These are phyloP conservation scores for Scheffersomyces cryptocercus DNA, from an alignment of 1,139 yeast genomes.

Conservation along the genomic window DNA sequence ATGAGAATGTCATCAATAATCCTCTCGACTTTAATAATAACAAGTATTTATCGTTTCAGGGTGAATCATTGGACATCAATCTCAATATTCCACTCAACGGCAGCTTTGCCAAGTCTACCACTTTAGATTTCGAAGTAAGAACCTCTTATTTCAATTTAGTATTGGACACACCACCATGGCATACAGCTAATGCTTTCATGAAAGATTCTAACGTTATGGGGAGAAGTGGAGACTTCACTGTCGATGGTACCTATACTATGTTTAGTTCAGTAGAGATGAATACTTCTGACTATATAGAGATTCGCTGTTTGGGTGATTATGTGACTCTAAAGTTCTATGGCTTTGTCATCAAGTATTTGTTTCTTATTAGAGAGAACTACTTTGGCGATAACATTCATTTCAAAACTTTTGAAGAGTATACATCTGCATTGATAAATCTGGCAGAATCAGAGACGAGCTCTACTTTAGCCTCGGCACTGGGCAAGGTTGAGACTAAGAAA, in stretches of 20 bases:
- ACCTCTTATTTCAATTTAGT: conserved; percentile 66
- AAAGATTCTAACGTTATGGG: conserved; percentile 62
- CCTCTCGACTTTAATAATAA: conserved; percentile 84
- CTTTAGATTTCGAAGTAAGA: conserved; percentile 51
- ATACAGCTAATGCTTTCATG: conserved; percentile 74
- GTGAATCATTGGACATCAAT: conserved; percentile 53
- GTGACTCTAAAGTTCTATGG: conserved; percentile 79
- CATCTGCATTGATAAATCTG: conserved; percentile 18
- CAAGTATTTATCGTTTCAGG: conserved; percentile 71
- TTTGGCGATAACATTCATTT: conserved; percentile 87
- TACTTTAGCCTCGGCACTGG: not conserved
- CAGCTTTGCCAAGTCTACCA: conserved; percentile 56
- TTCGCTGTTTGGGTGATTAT: conserved; percentile 65
- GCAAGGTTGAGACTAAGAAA: not conserved
- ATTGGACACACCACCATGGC: conserved; percentile 89
- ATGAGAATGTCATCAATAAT: conserved; percentile 81
- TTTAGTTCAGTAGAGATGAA: conserved; percentile 60
- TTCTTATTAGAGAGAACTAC: conserved; percentile 82
- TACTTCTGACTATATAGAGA: conserved; percentile 66
- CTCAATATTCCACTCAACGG: conserved; percentile 62
- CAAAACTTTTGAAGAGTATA: conserved; percentile 81
- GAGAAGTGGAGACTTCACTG: conserved; percentile 57
- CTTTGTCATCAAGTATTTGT: conserved; percentile 69
- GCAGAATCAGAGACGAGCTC: conserved; percentile 2
- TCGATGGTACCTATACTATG: conserved; percentile 69